Percentiles rank a stretch among this genome's conserved stretches.
These are phyloP conservation scores for Knufia petricola DNA, from an alignment of 2,329 filamentous ascomycete genomes.

Conservation along the genomic window DNA sequence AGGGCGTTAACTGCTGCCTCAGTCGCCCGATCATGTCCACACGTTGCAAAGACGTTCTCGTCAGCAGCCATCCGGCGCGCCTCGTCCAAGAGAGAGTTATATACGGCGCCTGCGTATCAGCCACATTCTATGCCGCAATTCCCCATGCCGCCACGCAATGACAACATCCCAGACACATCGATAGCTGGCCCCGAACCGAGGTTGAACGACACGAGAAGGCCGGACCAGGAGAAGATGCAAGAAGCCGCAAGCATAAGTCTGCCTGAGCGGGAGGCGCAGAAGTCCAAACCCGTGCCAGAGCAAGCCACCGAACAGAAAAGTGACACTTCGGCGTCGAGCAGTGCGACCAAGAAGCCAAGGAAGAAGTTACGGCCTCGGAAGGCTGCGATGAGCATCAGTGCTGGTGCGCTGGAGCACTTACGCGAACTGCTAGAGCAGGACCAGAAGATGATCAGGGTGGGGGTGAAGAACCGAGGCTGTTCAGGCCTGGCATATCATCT, in stretches of 20 bases:
- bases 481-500: conserved; percentile 88
- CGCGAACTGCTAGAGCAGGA: conserved; percentile 67
- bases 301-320: conserved; percentile 11
- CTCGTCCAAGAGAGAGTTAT: conserved; percentile 50
- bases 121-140: conserved; percentile 50
- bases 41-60: conserved; percentile 39
- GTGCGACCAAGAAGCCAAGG: conserved; percentile 43
- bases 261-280: conserved; percentile 58
- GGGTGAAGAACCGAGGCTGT: conserved; percentile 88
- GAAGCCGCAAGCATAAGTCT: conserved; percentile 38
- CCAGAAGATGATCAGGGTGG: conserved; percentile 86
- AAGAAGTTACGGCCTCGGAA: conserved; percentile 70
- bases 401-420: conserved; percentile 69
- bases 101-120: conserved; percentile 49
- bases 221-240: conserved; percentile 29
- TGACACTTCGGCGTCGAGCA: conserved; percentile 28
- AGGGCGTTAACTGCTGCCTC: conserved; percentile 30
- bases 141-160: conserved; percentile 47
- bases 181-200: conserved; percentile 45
- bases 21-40: conserved; percentile 28
- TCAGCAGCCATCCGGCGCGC: conserved; percentile 34
- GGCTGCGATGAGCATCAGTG: conserved; percentile 79
- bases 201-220: conserved; percentile 39
- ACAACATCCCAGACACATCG: conserved; percentile 50
- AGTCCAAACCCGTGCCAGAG: conserved; percentile 43